Evolutionary conservation across 2,329 filamentous ascomycete genomes (phyloP), one percentile per base, ranked within the genome.

Genomic region (Aspergillus sp.): DNA sequence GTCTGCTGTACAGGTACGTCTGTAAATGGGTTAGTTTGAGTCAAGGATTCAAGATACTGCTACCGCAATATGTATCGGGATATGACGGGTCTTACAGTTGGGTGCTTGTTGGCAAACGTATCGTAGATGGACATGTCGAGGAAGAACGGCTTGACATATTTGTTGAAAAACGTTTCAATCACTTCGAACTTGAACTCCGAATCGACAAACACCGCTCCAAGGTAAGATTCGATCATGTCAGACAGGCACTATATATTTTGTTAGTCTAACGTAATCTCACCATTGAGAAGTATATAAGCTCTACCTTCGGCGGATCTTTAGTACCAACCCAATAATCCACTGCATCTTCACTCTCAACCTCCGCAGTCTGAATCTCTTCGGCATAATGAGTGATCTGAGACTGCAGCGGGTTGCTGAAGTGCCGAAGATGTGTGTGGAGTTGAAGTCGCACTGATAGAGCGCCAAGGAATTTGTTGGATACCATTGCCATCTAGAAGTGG

Each of bases 141-240:
- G 64, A 97, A 97, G 70, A 83, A 95, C 2, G 82, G 83, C 48
- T 78, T 77, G 47, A 97, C 79, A 53, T 90, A 82, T 12, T 60
- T 64, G n/a, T 81, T 69, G 67, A 95, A 96, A 70, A 98, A 97
- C 0, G 64, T 63, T 53, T 86, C 81, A 1, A 97, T 85, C 15
- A 83, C 75, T 10, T 66, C 65, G 66, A 85, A 96, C 61, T 93
- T 73, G 69, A 91, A 97, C 41, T 78, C 74, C 0, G 88, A 86
- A 67, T 98, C 93, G 9, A 98, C 86, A 63, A 97, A 97, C 19
- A 96, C 77, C 17, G 91, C 91, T 1, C 90, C 93, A 2, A 96
- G 72, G 58, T 90, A 93, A 0, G 91, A 82, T 74, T 98, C 93
- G 3, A 97, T 76, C 33, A 95, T 81, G 65, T 98, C 93, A 0